Conservation (phyloP, 2,329 filamentous ascomycete genomes). For the Aspergillus costaricaensis region DNA sequence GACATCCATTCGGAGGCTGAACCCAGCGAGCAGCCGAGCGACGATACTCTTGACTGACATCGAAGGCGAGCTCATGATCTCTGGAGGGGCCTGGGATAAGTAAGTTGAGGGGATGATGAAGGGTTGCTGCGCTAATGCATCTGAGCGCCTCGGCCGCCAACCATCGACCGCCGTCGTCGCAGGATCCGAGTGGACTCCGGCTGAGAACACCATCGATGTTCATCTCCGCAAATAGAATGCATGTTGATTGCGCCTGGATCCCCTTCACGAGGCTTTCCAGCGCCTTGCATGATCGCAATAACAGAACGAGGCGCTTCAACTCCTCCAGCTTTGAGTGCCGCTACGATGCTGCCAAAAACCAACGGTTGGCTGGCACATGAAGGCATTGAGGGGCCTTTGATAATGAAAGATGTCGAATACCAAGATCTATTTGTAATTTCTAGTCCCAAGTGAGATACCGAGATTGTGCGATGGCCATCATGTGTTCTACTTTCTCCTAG, state of each 20-base stretch:
- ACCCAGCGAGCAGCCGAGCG: background rate
- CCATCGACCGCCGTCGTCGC: background rate
- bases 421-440: background rate
- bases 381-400: background rate
- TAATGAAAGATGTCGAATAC: background rate
- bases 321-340: background rate
- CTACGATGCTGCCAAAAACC: background rate
- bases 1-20: background rate
- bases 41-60: background rate
- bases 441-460: background rate
- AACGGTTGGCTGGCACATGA: background rate
- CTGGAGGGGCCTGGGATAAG: background rate
- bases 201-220: background rate
- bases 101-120: background rate
- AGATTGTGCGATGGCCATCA: background rate
- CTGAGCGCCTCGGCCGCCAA: background rate
- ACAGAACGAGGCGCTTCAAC: background rate
- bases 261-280: background rate
- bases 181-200: background rate
- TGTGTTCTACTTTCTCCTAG: background rate
- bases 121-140: background rate
- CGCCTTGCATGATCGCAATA: background rate
- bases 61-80: background rate
- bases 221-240: background rate
- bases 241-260: background rate